Base-by-base conservation (phyloP, 1,139 yeast genomes). In the Chernovozyma aurita region DNA sequence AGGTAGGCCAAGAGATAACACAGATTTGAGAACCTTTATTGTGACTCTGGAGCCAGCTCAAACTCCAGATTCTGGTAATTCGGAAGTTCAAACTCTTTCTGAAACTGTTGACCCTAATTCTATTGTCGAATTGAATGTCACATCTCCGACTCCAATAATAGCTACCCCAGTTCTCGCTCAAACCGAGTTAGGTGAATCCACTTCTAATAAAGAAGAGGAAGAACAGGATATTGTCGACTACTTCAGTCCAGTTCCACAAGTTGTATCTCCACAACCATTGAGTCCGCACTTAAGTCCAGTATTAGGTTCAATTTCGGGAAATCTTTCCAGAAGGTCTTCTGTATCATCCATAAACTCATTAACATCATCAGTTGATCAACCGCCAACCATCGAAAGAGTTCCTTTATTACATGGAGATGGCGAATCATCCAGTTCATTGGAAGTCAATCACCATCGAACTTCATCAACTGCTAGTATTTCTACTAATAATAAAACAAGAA, bases 371-470 rank as follows among this genome's bases (percentile, higher is more conserved):
- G 30, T 16, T 26, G 33, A 20, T 6, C 17, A 14, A 4, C 25
- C 32, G 11, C n/a, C 34, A 8, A 64, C 64, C 1, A 42, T 61
- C 16, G 73, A 68, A 43, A 61, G 65, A 2, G 51, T 67, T 21
- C 76, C 75, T 9, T 50, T 70, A 20, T 52, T 70, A 15, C 50
- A 53, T 14, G 45, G 17, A 12, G 28, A 26, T 8, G 45, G 17
- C 9, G 28, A 26, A 6, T 20, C 22, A 20, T 20, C 22, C 9
- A 9, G 6, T 20, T 20, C 22, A 6, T 9, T 20, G 8, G 22
- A 20, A 20, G n/a, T n/a, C n/a, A n/a, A n/a, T n/a, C n/a, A n/a
- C n/a, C 22, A 20, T 20, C 8, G 8, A 7, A 20, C 22, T 7
- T 7, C 8, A 6, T 11, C 28, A 13, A 26, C 28, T 26, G 28